A percentile compares a stretch with the other conserved stretches of the same genome.
phyloP scores from a whole-genome alignment of 108 stramenopile species.

The Cyclotella choctawhatcheeana region DNA sequence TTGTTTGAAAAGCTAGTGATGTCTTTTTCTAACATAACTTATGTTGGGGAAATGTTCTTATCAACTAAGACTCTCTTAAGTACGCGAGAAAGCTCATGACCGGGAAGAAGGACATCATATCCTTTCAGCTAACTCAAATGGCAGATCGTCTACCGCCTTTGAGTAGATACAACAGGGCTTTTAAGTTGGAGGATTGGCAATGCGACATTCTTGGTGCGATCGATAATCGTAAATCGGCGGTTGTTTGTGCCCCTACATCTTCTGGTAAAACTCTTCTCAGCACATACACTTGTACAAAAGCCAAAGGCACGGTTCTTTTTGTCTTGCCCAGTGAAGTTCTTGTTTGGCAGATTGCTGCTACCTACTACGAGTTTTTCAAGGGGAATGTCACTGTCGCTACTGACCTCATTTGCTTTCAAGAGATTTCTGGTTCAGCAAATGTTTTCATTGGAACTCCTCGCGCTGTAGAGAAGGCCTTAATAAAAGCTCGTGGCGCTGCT shows the following conservation, averaged over 20 bases:
- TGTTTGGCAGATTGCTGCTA: constrained; percentile 99
- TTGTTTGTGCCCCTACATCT: constrained; percentile 98
- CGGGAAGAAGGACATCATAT: constrained; percentile 84
- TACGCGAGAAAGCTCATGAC: constrained; percentile 91
- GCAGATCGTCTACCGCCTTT: constrained; percentile 97
- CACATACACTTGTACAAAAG: constrained; percentile 96
- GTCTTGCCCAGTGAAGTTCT: constrained; percentile 98
- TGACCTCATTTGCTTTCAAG: constrained; percentile 90
- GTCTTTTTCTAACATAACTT: background rate
- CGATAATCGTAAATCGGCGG: constrained; percentile 90
- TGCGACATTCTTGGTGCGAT: constrained; percentile 92
- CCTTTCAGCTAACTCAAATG: constrained; percentile 97
- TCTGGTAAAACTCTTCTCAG: constrained; percentile 99
- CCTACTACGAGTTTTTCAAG: constrained; percentile 96
- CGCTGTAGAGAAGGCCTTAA: constrained; percentile 92
- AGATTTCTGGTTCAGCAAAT: constrained; percentile 88
- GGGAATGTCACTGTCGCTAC: constrained; percentile 95
- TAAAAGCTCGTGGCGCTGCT: constrained; percentile 94
- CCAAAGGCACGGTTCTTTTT: constrained; percentile 92
- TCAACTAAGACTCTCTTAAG: constrained; percentile 79
- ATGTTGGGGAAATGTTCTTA: too few species aligned
- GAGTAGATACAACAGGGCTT: constrained; percentile 93
- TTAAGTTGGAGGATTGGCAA: constrained; percentile 97
- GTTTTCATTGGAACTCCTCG: constrained; percentile 98
- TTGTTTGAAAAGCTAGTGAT: background rate